These are phyloP conservation scores for Citrus cavaleriei DNA, from an alignment of 345 rosid genomes.

Conservation along the genomic window DNA sequence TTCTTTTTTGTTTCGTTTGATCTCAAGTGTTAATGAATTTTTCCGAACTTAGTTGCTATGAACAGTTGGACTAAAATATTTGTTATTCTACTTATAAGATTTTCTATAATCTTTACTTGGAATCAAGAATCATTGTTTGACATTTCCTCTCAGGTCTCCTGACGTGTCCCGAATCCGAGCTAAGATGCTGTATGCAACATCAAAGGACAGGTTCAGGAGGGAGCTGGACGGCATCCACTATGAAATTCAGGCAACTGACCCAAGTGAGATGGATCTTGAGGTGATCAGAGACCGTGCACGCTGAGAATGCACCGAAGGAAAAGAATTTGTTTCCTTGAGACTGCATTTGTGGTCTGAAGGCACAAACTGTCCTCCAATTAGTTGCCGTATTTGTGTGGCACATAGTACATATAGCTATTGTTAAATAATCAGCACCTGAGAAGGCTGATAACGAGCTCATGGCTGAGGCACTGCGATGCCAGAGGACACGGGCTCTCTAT, in stretches of 20 bases:
- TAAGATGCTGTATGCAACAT: conserved; percentile 43
- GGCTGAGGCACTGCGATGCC: not conserved
- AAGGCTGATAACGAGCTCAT: conserved; percentile 44
- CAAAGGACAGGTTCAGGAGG: conserved; percentile 36
- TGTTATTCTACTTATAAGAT: not conserved
- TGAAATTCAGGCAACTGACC: conserved; percentile 41
- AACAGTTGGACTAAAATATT: not conserved
- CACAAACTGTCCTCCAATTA: conserved; percentile 1
- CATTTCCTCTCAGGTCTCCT: conserved; percentile 28
- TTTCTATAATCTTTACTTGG: not conserved
- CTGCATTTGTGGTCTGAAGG: not conserved
- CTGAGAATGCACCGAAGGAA: not conserved
- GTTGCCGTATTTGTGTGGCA: conserved; percentile 7
- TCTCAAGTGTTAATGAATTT: not conserved
- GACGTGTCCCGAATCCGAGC: conserved; percentile 27
- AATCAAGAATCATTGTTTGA: not conserved
- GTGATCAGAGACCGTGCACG: conserved; percentile 36
- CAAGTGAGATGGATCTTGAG: conserved; percentile 39
- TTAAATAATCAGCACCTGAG: conserved; percentile 32
- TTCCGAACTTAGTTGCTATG: not conserved
- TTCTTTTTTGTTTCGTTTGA: not conserved
- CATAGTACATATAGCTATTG: conserved; percentile 1
- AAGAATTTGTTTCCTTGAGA: not conserved
- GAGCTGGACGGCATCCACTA: conserved; percentile 36
- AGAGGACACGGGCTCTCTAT: conserved; percentile 19